Conservation (phyloP, 192 early-diverging fungal genomes). For the Coemansia sp. region DNA sequence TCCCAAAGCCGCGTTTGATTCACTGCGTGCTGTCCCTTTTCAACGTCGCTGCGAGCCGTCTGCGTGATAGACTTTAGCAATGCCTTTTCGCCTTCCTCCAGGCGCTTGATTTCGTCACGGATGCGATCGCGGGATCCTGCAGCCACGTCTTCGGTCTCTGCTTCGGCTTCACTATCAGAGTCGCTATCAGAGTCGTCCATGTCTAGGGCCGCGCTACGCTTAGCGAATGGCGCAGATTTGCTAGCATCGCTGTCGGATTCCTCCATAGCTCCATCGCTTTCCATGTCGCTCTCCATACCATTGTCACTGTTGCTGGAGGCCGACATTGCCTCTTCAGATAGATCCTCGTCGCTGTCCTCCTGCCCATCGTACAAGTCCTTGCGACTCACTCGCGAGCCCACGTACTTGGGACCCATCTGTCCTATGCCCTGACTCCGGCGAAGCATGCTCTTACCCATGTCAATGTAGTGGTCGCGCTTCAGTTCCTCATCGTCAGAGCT, state of each 20-base stretch:
- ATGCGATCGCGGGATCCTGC: conserved; percentile 47
- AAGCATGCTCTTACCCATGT: conserved; percentile 72
- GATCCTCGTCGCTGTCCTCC: conserved; percentile 46
- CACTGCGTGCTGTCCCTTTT: conserved; percentile 91
- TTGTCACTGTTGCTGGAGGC: conserved; percentile 20
- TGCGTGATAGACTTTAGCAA: conserved; percentile 78
- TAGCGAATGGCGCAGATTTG: neutral
- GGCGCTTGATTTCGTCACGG: conserved; percentile 67
- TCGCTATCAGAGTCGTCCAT: conserved; percentile 23
- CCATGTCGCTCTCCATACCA: conserved; percentile 43
- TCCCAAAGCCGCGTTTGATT: conserved; percentile 89
- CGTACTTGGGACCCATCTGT: conserved; percentile 75
- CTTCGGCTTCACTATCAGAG: conserved; percentile 20
- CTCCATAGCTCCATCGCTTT: conserved; percentile 40
- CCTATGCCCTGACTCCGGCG: conserved; percentile 62
- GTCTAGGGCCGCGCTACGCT: neutral
- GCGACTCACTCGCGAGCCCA: conserved; percentile 68
- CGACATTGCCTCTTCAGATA: conserved; percentile 5
- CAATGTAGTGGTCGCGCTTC: conserved; percentile 69
- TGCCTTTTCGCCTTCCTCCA: conserved; percentile 84
- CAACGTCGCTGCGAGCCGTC: conserved; percentile 76
- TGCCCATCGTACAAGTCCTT: conserved; percentile 62
- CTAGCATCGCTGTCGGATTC: conserved; percentile 17
- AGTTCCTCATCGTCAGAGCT: conserved; percentile 52
- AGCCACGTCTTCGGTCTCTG: conserved; percentile 22